Conservation (phyloP, 2,329 filamentous ascomycete species). For the Claviceps arundinis region DNA sequence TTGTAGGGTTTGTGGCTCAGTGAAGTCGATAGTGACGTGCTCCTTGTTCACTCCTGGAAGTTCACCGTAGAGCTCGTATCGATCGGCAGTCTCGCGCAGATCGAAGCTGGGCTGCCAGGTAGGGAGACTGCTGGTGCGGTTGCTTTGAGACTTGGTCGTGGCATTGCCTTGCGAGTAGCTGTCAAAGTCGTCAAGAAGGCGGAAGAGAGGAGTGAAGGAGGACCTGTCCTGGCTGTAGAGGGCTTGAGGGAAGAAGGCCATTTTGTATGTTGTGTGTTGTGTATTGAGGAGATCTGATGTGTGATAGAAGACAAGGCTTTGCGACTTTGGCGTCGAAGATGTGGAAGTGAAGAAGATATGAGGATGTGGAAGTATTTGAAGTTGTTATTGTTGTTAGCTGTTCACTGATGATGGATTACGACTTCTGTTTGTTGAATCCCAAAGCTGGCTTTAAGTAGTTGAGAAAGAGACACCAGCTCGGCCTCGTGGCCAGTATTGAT, state of each 20-base stretch:
- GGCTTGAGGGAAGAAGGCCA: slow-evolving; percentile 47
- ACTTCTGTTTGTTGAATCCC: background rate
- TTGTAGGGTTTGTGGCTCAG: slow-evolving; percentile 58
- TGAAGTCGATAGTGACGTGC: slow-evolving; percentile 66
- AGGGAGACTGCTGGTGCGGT: slow-evolving; percentile 21
- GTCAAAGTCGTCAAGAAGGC: slow-evolving; percentile 51
- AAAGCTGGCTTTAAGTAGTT: background rate
- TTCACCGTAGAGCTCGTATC: slow-evolving; percentile 70
- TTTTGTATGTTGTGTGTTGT: slow-evolving; percentile 35
- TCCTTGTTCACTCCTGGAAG: slow-evolving; percentile 64
- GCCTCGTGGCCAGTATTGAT: background rate
- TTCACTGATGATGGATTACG: background rate
- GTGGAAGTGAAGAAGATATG: background rate
- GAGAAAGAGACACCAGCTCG: background rate
- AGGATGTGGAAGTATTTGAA: background rate
- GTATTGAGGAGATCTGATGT: slow-evolving; percentile 10
- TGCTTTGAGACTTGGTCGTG: slow-evolving; percentile 14
- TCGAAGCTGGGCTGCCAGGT: slow-evolving; percentile 69
- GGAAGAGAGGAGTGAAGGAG: slow-evolving; percentile 48
- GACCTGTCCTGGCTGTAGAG: slow-evolving; percentile 36
- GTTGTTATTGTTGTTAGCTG: background rate
- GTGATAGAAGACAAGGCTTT: background rate
- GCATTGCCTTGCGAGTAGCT: slow-evolving; percentile 31
- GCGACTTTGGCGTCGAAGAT: background rate
- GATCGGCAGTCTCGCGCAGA: slow-evolving; percentile 52